phyloP scores from a whole-genome alignment of 225 moss, liverwort and hornwort species.

The Physcomitrium patens region DNA sequence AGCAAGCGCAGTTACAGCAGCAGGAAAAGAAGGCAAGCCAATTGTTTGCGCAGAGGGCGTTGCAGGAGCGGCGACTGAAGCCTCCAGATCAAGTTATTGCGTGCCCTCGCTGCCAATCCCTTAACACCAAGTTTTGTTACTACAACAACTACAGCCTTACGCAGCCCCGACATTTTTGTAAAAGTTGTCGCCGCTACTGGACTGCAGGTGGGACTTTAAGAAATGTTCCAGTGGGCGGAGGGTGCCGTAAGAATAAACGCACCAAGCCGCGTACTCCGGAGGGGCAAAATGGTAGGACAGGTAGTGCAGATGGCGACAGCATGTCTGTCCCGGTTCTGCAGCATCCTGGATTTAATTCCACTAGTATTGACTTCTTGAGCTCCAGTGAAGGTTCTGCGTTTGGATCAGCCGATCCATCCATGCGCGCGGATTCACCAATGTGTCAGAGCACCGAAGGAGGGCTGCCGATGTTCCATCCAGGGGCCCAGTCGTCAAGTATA shows the following conservation, averaged over 20 bases:
- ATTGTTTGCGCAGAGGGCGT: constrained; percentile 63
- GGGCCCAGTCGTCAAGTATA: constrained; percentile 31
- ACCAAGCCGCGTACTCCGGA: constrained; percentile 54
- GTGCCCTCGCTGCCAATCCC: constrained; percentile 62
- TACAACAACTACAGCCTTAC: constrained; percentile 71
- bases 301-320: constrained; percentile 40
- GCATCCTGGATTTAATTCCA: constrained; percentile 42
- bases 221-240: constrained; percentile 65
- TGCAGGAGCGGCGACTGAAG: constrained; percentile 66
- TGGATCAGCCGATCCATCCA: constrained; percentile 42
- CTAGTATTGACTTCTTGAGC: constrained; percentile 45
- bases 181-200: constrained; percentile 69
- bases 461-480: constrained; percentile 36
- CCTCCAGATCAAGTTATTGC: constrained; percentile 69
- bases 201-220: constrained; percentile 65
- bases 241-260: constrained; percentile 64
- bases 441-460: constrained; percentile 46
- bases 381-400: constrained; percentile 46
- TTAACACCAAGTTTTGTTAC: constrained; percentile 71
- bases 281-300: constrained; percentile 28
- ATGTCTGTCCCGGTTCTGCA: constrained; percentile 40
- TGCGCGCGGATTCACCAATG: constrained; percentile 40
- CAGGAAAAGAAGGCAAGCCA: constrained; percentile 68
- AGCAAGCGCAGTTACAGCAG: constrained; percentile 43
- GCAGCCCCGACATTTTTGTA: constrained; percentile 66